These are phyloP conservation scores for Solanum paucissectum DNA, from an alignment of 257 asterid genomes.

Conservation along the genomic window DNA sequence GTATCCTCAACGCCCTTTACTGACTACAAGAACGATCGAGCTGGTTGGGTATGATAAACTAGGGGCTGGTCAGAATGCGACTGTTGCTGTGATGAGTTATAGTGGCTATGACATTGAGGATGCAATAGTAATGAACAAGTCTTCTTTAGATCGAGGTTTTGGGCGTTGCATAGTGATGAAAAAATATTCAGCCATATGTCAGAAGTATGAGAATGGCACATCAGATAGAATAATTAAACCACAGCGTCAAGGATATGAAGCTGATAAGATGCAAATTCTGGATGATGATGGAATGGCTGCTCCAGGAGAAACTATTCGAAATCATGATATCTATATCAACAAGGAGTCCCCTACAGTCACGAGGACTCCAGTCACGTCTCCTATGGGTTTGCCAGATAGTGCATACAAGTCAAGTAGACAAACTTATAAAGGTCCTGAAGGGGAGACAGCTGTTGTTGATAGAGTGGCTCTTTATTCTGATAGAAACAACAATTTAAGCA, in stretches of 20 bases:
- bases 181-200: conserved; percentile 52
- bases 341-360: conserved; percentile 60
- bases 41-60: conserved; percentile 85
- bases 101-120: conserved; percentile 99
- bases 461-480: conserved; percentile 76
- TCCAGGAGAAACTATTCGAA: conserved; percentile 86
- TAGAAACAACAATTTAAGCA: conserved; percentile 43
- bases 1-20: conserved; percentile 92
- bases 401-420: conserved; percentile 45
- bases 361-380: conserved; percentile 11
- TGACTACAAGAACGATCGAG: conserved; percentile 89
- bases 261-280: conserved; percentile 66
- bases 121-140: conserved; percentile 95
- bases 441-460: conserved; percentile 73
- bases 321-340: conserved; percentile 52
- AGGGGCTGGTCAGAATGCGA: conserved; percentile 98
- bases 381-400: conserved; percentile 38
- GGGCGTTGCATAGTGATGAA: conserved; percentile 94
- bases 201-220: conserved; percentile 46
- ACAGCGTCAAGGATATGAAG: conserved; percentile 39
- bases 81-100: conserved; percentile 96
- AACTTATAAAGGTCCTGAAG: conserved; percentile 66
- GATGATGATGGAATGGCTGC: conserved; percentile 94
- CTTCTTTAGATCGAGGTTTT: conserved; percentile 98
- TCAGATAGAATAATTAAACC: conserved; percentile 64